Base-by-base conservation (phyloP, 2,329 filamentous ascomycete species). In the Alternaria ventricosa region DNA sequence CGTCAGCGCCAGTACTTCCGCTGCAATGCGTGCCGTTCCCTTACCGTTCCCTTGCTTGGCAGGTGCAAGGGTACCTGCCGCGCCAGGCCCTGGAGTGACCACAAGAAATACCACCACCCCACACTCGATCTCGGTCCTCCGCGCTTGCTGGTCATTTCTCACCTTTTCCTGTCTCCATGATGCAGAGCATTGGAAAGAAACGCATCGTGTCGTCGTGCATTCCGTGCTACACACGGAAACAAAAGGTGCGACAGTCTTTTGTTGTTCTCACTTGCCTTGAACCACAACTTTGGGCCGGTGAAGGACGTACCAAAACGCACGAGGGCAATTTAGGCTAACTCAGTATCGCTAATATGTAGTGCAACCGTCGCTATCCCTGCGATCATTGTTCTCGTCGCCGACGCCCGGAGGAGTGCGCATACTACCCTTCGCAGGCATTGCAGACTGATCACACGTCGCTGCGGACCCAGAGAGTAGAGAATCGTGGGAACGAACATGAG, bases 301-400 rank as follows among this genome's bases (percentile, higher is more conserved):
- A 36, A 36, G 33, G 33, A 54, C 45, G 18, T 18, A 22, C 18
- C 33, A 36, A 36, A 20, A 47, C 23, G 44, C 18, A 47, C 13
- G n/a, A 25, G 44, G 18, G 10, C 44, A 13, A 36, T 25, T 25
- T 11, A 47, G 23, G 44, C 44, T 22, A 47, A 47, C 20, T 47
- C 44, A 47, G 22, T n/a, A 36, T 36, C 33, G 33, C 43, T 36
- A 43, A 46, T 36, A 36, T 36, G 33, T 60, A 66, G 64, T 66
- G 64, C 43, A 66, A 64, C 47, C 61, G 64, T 15, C 36, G 28
- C 13, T 66, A 64, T 58, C 64, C 61, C 15, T 66, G 64, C 55
- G 61, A 66, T 33, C 60, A 66, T n/a, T 66, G 64, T 33, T 50
- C 61, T 20, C 51, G 54, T 33, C 61, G 64, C 6, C 64, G 57